phyloP scores from a whole-genome alignment of 2,329 filamentous ascomycete genomes.

The Pseudodiploospora longispora region DNA sequence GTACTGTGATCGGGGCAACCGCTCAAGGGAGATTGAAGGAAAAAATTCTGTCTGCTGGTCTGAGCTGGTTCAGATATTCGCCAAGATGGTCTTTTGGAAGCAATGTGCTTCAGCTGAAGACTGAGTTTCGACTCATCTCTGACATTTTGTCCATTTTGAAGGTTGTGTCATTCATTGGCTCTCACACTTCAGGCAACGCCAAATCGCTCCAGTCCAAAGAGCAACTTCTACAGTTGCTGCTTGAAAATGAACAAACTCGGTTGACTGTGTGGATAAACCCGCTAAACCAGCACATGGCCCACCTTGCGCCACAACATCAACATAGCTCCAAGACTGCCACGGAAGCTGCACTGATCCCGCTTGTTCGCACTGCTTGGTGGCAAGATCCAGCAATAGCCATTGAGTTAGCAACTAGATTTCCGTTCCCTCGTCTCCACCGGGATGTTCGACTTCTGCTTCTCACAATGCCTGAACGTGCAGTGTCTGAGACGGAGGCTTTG shows the following conservation, averaged over 20 bases:
- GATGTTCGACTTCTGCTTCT: conserved; percentile 76
- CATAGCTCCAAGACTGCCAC: conserved; percentile 30
- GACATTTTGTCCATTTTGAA: conserved; percentile 66
- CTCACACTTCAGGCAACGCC: conserved; percentile 42
- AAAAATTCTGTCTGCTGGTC: conserved; percentile 72
- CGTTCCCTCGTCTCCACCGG: conserved; percentile 60
- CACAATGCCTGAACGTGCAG: conserved; percentile 74
- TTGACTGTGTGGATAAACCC: conserved; percentile 87
- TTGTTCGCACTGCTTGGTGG: conserved; percentile 77
- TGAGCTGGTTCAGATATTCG: conserved; percentile 80
- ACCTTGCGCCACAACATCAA: conserved; percentile 31
- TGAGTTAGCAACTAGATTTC: conserved; percentile 72
- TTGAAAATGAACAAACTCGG: conserved; percentile 77
- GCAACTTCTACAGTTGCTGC: conserved; percentile 67
- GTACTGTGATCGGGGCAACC: conserved; percentile 53
- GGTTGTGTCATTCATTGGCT: conserved; percentile 52
- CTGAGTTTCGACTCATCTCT: conserved; percentile 72
- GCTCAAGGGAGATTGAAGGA: conserved; percentile 82
- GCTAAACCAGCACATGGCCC: conserved; percentile 47
- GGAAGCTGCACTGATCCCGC: conserved; percentile 45
- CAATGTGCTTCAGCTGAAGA: conserved; percentile 87
- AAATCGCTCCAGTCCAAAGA: conserved; percentile 71
- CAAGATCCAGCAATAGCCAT: conserved; percentile 84
- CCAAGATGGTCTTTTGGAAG: conserved; percentile 94
- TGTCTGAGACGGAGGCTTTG: conserved; percentile 74